Evolutionary conservation across 805 yeast genomes (phyloP), one percentile per base, ranked within the genome.

Genomic region (Saturnispora kantuleensis): DNA sequence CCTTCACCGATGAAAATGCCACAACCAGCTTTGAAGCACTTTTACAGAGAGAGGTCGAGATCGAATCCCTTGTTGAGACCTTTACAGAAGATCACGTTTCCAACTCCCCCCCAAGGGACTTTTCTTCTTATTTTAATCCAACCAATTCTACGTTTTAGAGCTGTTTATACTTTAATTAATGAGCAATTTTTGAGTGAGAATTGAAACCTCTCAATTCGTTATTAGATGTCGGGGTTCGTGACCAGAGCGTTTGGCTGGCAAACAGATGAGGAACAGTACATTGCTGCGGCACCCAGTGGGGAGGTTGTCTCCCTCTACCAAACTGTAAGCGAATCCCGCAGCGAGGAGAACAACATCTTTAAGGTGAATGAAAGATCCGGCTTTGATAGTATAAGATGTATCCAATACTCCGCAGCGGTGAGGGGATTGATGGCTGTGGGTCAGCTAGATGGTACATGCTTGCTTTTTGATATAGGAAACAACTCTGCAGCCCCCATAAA

Each of bases 201-300:
- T 21, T 7, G 8, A 21, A 21, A 21, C 26, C 26, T 21, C 26
- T 21, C 26, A 21, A 21, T 6, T 32, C 31, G 15, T 21, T 12
- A 15, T 10, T 32, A 16, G 12, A 32, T 77, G 81, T 70, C 79
- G 35, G 84, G 84, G 5, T 70, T 74, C 32, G 73, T 81, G 10
- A 65, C 69, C n/a, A 67, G 81, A 45, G 81, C 84, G 8, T 56
- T 61, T 41, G 70, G 70, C 37, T 81, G 88, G 88, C 79, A 76
- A 46, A 52, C 55, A n/a, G 77, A 71, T 6, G 51, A 50, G 16
- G 84, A 81, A 55, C 72, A 70, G 41, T 81, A 76, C 53, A 61
- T 84, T 10, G 79, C 84, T 0, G 80, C 82, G 6, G 81, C 77
- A 50, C 93, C 95, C 2, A 71, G 84, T 28, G 80, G 94, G 2